Conservation (phyloP, 352 stramenopile species). For the Phytophthora ramorum region DNA sequence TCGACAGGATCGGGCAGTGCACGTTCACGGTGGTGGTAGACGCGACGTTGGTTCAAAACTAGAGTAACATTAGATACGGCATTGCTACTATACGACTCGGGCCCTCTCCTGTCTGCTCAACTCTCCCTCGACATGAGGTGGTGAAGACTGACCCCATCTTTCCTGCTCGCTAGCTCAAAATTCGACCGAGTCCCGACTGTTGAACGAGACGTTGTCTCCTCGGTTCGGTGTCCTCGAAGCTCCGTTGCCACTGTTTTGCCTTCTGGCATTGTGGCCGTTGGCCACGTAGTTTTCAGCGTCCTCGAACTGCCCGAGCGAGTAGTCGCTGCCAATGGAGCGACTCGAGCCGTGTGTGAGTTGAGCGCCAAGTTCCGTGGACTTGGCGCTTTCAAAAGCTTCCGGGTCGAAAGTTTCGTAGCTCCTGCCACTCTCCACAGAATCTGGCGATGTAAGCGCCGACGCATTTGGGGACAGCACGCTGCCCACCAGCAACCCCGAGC, state of each 20-base stretch:
- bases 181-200: conserved; percentile 59
- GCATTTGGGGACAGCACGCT: conserved; percentile 50
- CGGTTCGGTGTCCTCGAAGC: conserved; percentile 17
- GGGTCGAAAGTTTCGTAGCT: conserved; percentile 49
- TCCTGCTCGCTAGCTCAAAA: conserved; percentile 49
- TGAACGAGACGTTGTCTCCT: conserved; percentile 27
- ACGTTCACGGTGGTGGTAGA: conserved; percentile 48
- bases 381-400: conserved; percentile 43
- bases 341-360: conserved; percentile 20
- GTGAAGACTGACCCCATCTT: not conserved
- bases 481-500: conserved; percentile 41
- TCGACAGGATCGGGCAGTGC: conserved; percentile 31
- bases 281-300: conserved; percentile 38
- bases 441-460: conserved; percentile 27
- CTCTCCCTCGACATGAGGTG: not conserved
- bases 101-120: conserved; percentile 1
- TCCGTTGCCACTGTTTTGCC: conserved; percentile 14
- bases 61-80: conserved; percentile 44
- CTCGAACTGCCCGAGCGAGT: conserved; percentile 56
- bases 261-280: conserved; percentile 9
- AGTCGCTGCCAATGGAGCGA: conserved; percentile 43
- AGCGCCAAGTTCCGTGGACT: conserved; percentile 28
- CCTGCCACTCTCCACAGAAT: conserved; percentile 15
- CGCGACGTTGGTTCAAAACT: conserved; percentile 23
- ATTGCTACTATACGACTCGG: conserved; percentile 34